Evolutionary conservation across 1,139 yeast species (phyloP), one percentile per base, ranked within the genome.

Genomic region (Fermentozyma sake): DNA sequence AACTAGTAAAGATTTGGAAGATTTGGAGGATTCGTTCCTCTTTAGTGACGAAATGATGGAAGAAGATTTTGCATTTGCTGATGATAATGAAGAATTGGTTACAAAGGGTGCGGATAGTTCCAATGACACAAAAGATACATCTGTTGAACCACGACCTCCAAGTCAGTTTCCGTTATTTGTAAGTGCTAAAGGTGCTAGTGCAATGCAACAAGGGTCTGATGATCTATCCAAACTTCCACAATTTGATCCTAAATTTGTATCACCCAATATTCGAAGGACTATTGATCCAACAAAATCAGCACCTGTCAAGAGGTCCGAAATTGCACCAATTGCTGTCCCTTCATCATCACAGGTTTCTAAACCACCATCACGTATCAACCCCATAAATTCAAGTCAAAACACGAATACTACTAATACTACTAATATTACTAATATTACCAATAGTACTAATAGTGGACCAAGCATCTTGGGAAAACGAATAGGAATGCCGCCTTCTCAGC

Each of bases 241-340:
- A 36, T 58, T 56, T 45, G 77, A 76, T 39, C 61, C 75, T 12
- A 67, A 64, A 26, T 66, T 66, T 35, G 61, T 70, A 3, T 65
- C 79, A 2, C 72, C 74, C 7, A 65, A 68, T 21, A 62, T 74
- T 10, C 57, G 70, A 32, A 58, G 77, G 24, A 72, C 77, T 0
- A 57, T 77, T 8, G 81, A 77, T 46, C 83, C 77, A 6, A 61
- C 65, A 2, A 75, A 65, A 37, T 76, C 83, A 0, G 68, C 72
- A 0, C 83, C 83, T 0, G 58, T 76, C 3, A 73, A 70, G 33
- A 53, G 76, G 33, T 31, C 68, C 1, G 65, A 59, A 11, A 22
- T 38, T 5, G 6, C 21, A n/a, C n/a, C n/a, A n/a, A n/a, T n/a
- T n/a, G n/a, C n/a, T n/a, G n/a, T n/a, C 10, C 8, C 11, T 20